Evolutionary conservation across 1,284 basidiomycete species (phyloP), one percentile per base, ranked within the genome.

Genomic region (Ceratobasidium theobromae): DNA sequence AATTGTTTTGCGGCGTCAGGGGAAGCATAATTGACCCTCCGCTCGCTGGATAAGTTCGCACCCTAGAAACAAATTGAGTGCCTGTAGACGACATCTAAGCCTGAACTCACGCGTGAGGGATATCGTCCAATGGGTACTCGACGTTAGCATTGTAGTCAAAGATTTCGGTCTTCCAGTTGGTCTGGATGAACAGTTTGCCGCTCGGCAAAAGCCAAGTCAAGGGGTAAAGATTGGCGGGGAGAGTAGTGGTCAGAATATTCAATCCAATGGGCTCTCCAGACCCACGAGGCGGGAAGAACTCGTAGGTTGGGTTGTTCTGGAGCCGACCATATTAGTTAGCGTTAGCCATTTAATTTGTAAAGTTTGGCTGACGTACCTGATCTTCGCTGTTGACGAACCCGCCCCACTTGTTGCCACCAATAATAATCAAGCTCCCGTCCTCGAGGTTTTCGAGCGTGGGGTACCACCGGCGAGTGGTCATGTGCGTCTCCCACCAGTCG

Each of bases 1-100:
- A 97, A 77, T 92, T 88, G 81, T 96, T 96, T 58, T 81, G 86
- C 1, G 92, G 90, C 0, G 91, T 94, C 45, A 97, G 80, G 1
- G 95, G 95, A 6, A 95, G 79, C 92, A 97, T 94, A 53, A 89
- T 90, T 0, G 85, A 86, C 8, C 89, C 95, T 60, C 88, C 95
- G 0, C 93, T 95, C 0, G 91, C 95, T 38, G 95, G 95, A 78
- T 97, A 98, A 38, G 95, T 92, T 66, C 93, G 88, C 45, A 85
- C 82, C n/a, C 43, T 53, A 25, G 4, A 9, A 11, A 4, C 25
- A 4, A 23, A 2, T 46, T 30, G 21, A 28, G 87, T 69, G 80
- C 74, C 1, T 85, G 86, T 1, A 87, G 78, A 3, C 75, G 72
- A 0, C 79, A 86, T 76, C 93, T 77, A 80, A 1, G 55, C 16